These are phyloP conservation scores for Stenogyne calaminthoides DNA, from an alignment of 305 asterid genomes.

Conservation along the genomic window DNA sequence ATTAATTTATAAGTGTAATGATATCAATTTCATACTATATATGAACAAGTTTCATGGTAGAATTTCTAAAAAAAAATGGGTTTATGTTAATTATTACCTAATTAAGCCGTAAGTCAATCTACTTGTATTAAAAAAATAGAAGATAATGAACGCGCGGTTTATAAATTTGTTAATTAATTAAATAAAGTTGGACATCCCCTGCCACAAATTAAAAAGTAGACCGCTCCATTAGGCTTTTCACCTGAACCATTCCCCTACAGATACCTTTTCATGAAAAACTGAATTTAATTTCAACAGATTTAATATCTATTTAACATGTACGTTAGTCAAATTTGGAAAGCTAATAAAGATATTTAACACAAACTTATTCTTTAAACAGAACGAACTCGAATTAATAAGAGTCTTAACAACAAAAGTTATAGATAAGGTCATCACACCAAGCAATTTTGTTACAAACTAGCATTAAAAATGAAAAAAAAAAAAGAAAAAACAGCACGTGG, in stretches of 20 bases:
- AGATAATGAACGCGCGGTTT: constrained; percentile 6
- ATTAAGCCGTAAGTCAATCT: neutral
- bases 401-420: neutral
- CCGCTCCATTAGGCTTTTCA: constrained; percentile 3
- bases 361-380: neutral
- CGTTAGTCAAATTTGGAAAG: neutral
- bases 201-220: constrained; percentile 19
- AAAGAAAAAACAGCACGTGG: no score
- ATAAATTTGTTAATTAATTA: neutral
- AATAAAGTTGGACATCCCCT: constrained; percentile 21
- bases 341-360: neutral
- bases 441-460: neutral
- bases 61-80: no score
- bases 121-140: neutral
- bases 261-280: neutral
- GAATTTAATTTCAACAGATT: neutral
- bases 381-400: neutral
- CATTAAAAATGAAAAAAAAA: no score
- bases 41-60: no score
- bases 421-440: neutral
- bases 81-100: no score
- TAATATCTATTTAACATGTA: neutral
- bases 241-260: constrained; percentile 7
- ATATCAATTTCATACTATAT: no score
- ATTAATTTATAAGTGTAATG: no score